Conservation (phyloP, 495 filamentous ascomycete genomes). For the Penicillium bovifimosum region DNA sequence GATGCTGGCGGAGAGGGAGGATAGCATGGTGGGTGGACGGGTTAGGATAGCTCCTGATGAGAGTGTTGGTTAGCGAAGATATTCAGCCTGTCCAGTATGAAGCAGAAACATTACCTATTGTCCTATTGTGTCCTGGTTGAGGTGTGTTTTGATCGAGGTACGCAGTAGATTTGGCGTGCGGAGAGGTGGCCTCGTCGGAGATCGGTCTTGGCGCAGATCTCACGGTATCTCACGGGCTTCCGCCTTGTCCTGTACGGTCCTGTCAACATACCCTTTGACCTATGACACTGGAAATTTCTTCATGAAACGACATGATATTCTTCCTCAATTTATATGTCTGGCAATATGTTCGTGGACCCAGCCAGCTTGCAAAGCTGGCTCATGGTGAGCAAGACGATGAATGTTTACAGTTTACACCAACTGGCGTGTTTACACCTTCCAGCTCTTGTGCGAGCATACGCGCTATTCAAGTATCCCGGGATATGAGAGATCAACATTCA, state of each 20-base stretch:
- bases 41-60: not conserved
- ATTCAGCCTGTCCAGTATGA: not conserved
- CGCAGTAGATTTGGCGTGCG: conserved; percentile 18
- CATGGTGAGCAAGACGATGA: not conserved
- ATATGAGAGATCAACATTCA: too few relatives aligned
- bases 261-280: too few relatives aligned
- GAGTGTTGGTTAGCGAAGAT: not conserved
- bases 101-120: not conserved
- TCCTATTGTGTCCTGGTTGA: conserved; percentile 4
- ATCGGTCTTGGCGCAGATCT: conserved; percentile 11
- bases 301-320: too few relatives aligned
- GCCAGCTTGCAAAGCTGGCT: not conserved
- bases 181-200: conserved; percentile 28
- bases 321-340: not conserved
- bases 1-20: conserved; percentile 53
- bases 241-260: not conserved
- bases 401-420: too few relatives aligned
- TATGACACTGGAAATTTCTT: too few relatives aligned
- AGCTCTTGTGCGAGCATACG: not conserved
- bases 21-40: conserved; percentile 57
- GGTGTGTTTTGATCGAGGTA: conserved; percentile 20
- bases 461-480: not conserved
- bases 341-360: not conserved
- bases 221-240: not conserved
- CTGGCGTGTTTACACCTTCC: not conserved